Percentiles rank a stretch among this genome's conserved stretches.
phyloP scores from a whole-genome alignment of 2,329 filamentous ascomycete species.

The Pseudogymnoascus sp. region DNA sequence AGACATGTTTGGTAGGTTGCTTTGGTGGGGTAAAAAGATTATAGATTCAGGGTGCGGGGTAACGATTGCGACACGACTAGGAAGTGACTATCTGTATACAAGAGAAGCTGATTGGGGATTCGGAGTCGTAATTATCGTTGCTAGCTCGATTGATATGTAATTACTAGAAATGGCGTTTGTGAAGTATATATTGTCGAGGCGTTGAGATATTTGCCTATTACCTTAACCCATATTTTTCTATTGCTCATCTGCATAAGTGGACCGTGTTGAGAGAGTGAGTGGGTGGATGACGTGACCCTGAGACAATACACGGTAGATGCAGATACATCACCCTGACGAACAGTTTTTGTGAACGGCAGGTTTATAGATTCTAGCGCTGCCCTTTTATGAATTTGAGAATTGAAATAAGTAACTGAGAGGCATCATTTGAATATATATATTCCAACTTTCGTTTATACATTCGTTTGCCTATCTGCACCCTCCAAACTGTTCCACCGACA shows the following conservation, averaged over 20 bases:
- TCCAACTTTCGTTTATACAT: background rate
- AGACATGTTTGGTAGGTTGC: constrained; percentile 1
- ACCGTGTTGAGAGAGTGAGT: background rate
- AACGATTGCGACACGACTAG: background rate
- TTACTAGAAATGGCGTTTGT: background rate
- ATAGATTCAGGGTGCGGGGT: background rate
- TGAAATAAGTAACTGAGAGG: background rate
- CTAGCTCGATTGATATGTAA: background rate
- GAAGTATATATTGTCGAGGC: background rate
- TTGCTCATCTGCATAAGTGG: constrained; percentile 8
- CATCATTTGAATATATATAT: background rate
- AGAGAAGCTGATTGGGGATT: background rate
- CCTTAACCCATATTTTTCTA: constrained; percentile 1
- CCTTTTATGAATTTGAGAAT: background rate
- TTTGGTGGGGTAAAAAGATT: background rate
- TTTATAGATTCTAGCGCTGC: background rate
- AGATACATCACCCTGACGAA: constrained; percentile 4
- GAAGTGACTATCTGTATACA: background rate
- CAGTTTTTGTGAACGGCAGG: background rate
- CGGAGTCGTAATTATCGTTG: background rate
- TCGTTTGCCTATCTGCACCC: background rate
- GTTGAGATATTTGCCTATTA: constrained; percentile 3
- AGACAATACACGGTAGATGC: background rate
- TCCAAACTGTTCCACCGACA: background rate
- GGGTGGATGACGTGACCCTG: background rate